Percentiles rank a stretch among this genome's conserved stretches.
phyloP scores from a whole-genome alignment of 768 basidiomycete species.

The Lactifluus rugatus region DNA sequence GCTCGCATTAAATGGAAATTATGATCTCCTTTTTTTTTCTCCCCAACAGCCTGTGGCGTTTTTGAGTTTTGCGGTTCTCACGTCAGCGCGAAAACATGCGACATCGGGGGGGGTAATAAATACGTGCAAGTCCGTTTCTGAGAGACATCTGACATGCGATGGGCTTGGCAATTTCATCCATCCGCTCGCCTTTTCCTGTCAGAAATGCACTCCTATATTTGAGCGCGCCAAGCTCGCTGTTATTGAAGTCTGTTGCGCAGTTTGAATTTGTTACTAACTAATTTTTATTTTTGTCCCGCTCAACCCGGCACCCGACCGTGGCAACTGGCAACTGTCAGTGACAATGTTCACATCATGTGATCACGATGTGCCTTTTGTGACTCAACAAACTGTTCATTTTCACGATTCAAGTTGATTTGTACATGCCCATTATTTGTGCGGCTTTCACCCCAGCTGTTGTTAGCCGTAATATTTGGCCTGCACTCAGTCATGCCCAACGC shows the following conservation, averaged over 20 bases:
- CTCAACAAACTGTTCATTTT: too few relatives aligned
- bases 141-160: background rate
- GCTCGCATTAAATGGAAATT: constrained; percentile 16
- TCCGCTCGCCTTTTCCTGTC: background rate
- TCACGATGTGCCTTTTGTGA: background rate
- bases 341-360: background rate
- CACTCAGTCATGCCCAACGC: background rate
- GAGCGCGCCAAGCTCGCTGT: constrained; percentile 14
- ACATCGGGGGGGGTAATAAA: background rate
- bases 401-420: background rate
- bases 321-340: too few relatives aligned
- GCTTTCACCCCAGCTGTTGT: background rate
- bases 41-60: background rate
- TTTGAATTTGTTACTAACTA: constrained; percentile 1
- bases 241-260: constrained; percentile 11
- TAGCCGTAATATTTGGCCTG: background rate
- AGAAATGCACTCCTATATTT: background rate
- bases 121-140: background rate
- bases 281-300: background rate
- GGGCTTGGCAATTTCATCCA: background rate
- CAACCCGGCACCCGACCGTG: too few relatives aligned
- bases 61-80: constrained; percentile 9
- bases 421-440: constrained; percentile 5
- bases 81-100: background rate
- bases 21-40: background rate